These are phyloP conservation scores for Russula olivacea DNA, from an alignment of 768 basidiomycete genomes.

Conservation along the genomic window DNA sequence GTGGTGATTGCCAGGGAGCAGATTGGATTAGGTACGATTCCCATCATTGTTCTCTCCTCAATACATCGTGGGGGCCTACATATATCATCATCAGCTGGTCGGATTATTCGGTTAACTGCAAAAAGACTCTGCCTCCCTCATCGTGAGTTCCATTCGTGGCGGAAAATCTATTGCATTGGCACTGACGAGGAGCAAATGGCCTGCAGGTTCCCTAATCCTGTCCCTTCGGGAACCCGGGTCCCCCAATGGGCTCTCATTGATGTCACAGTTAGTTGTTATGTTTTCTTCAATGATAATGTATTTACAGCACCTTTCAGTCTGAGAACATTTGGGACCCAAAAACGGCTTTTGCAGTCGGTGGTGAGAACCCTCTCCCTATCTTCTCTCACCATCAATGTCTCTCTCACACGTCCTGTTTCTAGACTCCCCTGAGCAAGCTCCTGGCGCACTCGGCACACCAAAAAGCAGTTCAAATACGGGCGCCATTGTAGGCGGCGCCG, in stretches of 20 bases:
- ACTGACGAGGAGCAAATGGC: background rate
- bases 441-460: background rate
- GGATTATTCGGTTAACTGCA: background rate
- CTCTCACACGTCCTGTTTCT: background rate
- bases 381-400: background rate
- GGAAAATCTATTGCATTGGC: background rate
- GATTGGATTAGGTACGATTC: background rate
- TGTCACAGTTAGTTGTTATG: background rate
- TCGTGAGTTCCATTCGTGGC: background rate
- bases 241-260: constrained; percentile 10
- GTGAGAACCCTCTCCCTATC: background rate
- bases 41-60: too few relatives aligned
- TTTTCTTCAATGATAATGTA: background rate
- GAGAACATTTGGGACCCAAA: background rate
- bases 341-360: background rate
- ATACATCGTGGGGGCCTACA: background rate
- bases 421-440: constrained; percentile 1
- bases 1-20: constrained; percentile 7
- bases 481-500: background rate
- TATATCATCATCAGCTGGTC: background rate
- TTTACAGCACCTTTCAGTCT: background rate
- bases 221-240: constrained; percentile 12
- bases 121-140: background rate
- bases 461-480: background rate
- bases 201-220: constrained; percentile 3